These are phyloP conservation scores for Curvularia verruculosa DNA, from an alignment of 2,329 filamentous ascomycete genomes.

Conservation along the genomic window DNA sequence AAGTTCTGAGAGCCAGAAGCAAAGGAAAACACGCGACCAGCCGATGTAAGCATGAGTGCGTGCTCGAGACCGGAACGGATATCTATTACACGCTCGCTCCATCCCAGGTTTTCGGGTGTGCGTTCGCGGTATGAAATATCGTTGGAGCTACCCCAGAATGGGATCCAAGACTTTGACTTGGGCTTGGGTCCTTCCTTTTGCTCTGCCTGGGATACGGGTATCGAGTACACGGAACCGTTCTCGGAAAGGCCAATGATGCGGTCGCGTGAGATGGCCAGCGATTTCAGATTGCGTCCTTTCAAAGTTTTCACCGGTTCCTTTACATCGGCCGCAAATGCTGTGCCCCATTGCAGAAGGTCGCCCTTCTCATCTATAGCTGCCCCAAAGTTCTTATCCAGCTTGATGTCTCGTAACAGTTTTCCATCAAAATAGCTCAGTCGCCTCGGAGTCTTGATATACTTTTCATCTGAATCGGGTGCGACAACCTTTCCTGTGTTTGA, in stretches of 20 bases:
- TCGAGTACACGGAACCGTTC: constrained; percentile 79
- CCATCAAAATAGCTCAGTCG: constrained; percentile 84
- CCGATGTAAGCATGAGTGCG: constrained; percentile 80
- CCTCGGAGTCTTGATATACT: constrained; percentile 77
- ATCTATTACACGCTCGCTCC: constrained; percentile 74
- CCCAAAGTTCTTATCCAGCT: constrained; percentile 80
- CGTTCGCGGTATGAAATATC: constrained; percentile 76
- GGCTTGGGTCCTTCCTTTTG: constrained; percentile 69
- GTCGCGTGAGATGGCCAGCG: constrained; percentile 78
- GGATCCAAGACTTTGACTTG: constrained; percentile 72
- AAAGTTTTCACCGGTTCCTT: constrained; percentile 73
- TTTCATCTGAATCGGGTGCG: constrained; percentile 79
- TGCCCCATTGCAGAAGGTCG: constrained; percentile 90
- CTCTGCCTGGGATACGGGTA: constrained; percentile 77
- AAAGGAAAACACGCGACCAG: constrained; percentile 86
- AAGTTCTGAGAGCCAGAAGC: constrained; percentile 79
- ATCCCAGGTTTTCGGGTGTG: constrained; percentile 66
- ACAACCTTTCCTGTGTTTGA: constrained; percentile 85
- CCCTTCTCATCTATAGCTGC: constrained; percentile 87
- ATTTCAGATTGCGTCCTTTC: constrained; percentile 78
- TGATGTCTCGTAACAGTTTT: constrained; percentile 82
- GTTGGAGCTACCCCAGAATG: constrained; percentile 69
- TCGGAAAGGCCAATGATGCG: constrained; percentile 80
- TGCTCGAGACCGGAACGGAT: constrained; percentile 84
- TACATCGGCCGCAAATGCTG: constrained; percentile 70